Evolutionary conservation across 208 protist species (phyloP).

Genomic region (Trypanosoma boissoni): DNA sequence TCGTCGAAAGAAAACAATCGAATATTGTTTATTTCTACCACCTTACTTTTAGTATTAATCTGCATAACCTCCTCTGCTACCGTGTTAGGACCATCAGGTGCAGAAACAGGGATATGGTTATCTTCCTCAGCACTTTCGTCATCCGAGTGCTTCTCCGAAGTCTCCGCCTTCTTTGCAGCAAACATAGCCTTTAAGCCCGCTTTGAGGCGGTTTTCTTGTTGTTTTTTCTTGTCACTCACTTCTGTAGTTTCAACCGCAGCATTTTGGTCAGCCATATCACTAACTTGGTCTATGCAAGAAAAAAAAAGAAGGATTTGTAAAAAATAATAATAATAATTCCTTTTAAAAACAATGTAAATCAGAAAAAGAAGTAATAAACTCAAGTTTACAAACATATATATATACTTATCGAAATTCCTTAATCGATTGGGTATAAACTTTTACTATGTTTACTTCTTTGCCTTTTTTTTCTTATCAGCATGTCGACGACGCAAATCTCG

Average conservation of each 20-base stretch:
- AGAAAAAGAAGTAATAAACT: not conserved
- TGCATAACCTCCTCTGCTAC: constrained; percentile 37
- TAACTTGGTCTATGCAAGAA: not conserved
- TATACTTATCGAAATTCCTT: not conserved
- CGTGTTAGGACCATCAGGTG: constrained; percentile 2
- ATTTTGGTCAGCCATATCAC: constrained; percentile 8
- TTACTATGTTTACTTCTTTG: constrained; percentile 7
- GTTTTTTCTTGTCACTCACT: constrained; percentile 13
- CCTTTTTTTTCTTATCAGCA: constrained; percentile 38
- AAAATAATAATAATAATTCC: not conserved
- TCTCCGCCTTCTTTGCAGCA: constrained; percentile 1
- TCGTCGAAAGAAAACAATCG: constrained; percentile 87
- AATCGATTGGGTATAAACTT: constrained; percentile 2
- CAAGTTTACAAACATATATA: not conserved
- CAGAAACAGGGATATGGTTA: not conserved
- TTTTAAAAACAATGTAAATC: not conserved
- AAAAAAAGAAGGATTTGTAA: not conserved
- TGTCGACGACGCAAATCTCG: constrained; percentile 56
- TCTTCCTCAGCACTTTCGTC: constrained; percentile 32
- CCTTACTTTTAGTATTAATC: constrained; percentile 44
- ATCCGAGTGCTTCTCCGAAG: constrained; percentile 16
- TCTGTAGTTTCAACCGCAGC: not conserved
- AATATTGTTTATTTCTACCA: constrained; percentile 82
- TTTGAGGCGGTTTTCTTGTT: constrained; percentile 11
- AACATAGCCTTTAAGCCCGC: constrained; percentile 23